Evolutionary conservation across 1,139 yeast species (phyloP).

Genomic region (Suhomyces wounanorum): DNA sequence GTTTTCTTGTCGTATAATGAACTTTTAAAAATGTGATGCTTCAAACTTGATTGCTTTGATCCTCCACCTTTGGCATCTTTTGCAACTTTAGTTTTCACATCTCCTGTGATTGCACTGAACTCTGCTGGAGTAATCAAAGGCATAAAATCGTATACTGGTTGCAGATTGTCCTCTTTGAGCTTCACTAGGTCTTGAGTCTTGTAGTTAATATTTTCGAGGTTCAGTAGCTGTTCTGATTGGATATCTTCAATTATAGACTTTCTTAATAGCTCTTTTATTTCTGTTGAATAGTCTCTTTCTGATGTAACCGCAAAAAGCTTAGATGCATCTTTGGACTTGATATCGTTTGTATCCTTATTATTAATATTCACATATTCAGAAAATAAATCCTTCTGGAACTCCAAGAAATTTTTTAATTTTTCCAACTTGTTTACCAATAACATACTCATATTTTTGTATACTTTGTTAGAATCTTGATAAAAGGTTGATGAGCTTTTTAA

Average conservation of each 20-base stretch:
- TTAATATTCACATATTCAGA: slow-evolving; percentile 24
- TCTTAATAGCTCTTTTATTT: slow-evolving; percentile 28
- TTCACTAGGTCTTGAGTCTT: slow-evolving; percentile 6
- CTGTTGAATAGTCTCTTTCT: slow-evolving; percentile 31
- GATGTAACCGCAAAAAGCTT: slow-evolving; percentile 36
- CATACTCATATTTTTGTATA: slow-evolving; percentile 36
- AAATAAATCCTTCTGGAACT: slow-evolving; percentile 37
- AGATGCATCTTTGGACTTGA: slow-evolving; percentile 39
- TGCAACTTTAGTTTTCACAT: slow-evolving; percentile 25
- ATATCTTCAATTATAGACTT: slow-evolving; percentile 18
- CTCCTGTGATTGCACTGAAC: slow-evolving; percentile 45
- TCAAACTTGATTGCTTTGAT: slow-evolving; percentile 24
- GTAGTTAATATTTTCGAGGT: slow-evolving; percentile 4
- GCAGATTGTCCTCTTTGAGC: slow-evolving; percentile 1
- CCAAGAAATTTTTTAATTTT: slow-evolving; percentile 44
- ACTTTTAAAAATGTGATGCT: slow-evolving; percentile 45
- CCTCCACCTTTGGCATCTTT: slow-evolving; percentile 20
- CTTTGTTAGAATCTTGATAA: slow-evolving; percentile 42
- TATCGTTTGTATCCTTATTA: slow-evolving; percentile 32
- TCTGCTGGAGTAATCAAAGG: slow-evolving; percentile 42
- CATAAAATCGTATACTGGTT: slow-evolving; percentile 40
- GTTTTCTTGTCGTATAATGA: slow-evolving; percentile 43
- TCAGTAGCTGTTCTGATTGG: slow-evolving; percentile 1
- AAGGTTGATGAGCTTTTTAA: slow-evolving; percentile 36
- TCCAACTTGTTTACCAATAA: slow-evolving; percentile 37